These are phyloP conservation scores for Phytophthora ramorum DNA, from an alignment of 352 stramenopile species.

Conservation along the genomic window DNA sequence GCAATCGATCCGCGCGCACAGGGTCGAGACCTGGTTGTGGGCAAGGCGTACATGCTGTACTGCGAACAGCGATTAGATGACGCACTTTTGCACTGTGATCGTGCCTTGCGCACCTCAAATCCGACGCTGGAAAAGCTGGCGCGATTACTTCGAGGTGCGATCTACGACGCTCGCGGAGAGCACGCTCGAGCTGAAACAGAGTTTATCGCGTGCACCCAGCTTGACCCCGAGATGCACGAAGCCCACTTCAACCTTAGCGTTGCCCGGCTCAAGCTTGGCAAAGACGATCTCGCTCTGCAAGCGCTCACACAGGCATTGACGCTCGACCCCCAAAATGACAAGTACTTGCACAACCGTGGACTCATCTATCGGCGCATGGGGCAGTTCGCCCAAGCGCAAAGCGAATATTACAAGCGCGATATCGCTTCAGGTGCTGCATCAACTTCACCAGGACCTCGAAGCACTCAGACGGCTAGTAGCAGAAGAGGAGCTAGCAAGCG, in stretches of 20 bases:
- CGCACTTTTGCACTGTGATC: slow-evolving; percentile 59
- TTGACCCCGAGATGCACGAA: slow-evolving; percentile 67
- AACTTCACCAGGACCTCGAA: neutral
- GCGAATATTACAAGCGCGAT: slow-evolving; percentile 60
- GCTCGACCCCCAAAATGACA: slow-evolving; percentile 47
- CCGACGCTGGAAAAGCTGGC: slow-evolving; percentile 63
- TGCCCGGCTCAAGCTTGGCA: slow-evolving; percentile 53
- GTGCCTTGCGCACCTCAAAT: slow-evolving; percentile 61
- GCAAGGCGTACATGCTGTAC: slow-evolving; percentile 67
- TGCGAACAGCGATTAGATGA: slow-evolving; percentile 66
- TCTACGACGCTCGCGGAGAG: slow-evolving; percentile 60
- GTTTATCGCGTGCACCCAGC: slow-evolving; percentile 48
- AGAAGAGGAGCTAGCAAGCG: slow-evolving; percentile 31
- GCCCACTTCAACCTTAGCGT: slow-evolving; percentile 73
- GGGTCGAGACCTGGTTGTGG: slow-evolving; percentile 48
- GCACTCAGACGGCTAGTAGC: neutral
- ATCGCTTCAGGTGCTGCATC: slow-evolving; percentile 4
- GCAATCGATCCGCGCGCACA: slow-evolving; percentile 61
- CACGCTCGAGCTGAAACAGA: slow-evolving; percentile 50
- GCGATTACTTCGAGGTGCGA: slow-evolving; percentile 61
- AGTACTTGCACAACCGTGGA: slow-evolving; percentile 61
- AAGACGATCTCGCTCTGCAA: slow-evolving; percentile 46
- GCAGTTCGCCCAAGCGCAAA: slow-evolving; percentile 51
- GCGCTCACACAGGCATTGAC: slow-evolving; percentile 47
- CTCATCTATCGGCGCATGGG: slow-evolving; percentile 67